Evolutionary conservation across 345 rosid genomes (phyloP).

Genomic region (Populus nigra): DNA sequence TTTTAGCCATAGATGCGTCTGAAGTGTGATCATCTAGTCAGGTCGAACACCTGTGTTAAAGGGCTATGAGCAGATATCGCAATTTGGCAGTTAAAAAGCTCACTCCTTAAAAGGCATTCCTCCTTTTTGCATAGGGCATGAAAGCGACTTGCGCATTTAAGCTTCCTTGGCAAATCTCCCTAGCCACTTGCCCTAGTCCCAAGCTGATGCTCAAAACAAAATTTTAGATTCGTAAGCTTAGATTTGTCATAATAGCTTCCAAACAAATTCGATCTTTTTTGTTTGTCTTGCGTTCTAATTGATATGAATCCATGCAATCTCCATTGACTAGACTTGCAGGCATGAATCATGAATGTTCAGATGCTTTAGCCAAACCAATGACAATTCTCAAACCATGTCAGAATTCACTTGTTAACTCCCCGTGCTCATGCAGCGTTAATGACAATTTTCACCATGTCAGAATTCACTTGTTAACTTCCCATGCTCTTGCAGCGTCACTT

Average conservation of each 20-base stretch:
- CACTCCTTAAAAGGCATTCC: neutral
- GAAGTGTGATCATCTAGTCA: slow-evolving; percentile 11
- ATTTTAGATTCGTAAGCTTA: neutral
- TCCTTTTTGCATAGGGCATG: neutral
- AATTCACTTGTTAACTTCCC: neutral
- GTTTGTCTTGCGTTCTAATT: neutral
- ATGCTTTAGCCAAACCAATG: neutral
- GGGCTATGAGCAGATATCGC: neutral
- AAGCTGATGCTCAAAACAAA: neutral
- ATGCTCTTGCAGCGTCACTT: neutral
- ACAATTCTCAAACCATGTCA: neutral
- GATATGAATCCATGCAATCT: neutral
- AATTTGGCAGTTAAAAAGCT: neutral
- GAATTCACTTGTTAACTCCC: neutral
- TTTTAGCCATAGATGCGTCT: neutral
- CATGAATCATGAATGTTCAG: slow-evolving; percentile 3
- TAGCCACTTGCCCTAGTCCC: neutral
- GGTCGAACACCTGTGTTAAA: neutral
- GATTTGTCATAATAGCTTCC: neutral
- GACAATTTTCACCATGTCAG: neutral
- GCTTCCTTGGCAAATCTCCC: neutral
- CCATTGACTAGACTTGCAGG: neutral
- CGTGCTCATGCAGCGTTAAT: no score
- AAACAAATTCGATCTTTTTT: slow-evolving; percentile 10
- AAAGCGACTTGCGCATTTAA: neutral